phyloP scores from a whole-genome alignment of 306 rosid species.

The Ziziphus jujuba region DNA sequence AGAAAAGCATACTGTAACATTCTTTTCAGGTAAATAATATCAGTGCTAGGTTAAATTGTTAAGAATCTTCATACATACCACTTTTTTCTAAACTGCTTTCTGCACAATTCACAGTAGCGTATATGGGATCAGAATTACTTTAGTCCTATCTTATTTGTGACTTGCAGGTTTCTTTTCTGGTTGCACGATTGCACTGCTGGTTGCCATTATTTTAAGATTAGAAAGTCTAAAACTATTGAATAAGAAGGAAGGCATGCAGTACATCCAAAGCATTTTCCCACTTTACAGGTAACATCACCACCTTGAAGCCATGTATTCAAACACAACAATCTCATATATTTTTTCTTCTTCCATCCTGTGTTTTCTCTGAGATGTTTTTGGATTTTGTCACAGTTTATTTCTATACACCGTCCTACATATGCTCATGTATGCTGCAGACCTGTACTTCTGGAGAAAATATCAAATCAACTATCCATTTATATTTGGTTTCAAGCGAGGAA shows the following conservation, averaged over 20 bases:
- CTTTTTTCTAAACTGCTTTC: not conserved
- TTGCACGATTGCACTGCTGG: constrained; percentile 50
- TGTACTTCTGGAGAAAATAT: constrained; percentile 65
- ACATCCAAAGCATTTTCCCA: constrained; percentile 65
- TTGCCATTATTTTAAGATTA: constrained; percentile 46
- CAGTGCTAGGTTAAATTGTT: not conserved
- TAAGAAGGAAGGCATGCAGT: constrained; percentile 42
- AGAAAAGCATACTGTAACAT: constrained; percentile 42
- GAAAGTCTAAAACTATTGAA: constrained; percentile 36
- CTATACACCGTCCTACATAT: constrained; percentile 62
- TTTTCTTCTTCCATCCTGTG: not conserved
- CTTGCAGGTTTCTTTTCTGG: constrained; percentile 66
- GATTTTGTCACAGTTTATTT: constrained; percentile 59
- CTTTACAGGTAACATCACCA: constrained; percentile 48
- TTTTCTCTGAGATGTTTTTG: constrained; percentile 21
- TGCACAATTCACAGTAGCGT: not conserved
- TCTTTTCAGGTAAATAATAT: constrained; percentile 43
- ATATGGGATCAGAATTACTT: constrained; percentile 8
- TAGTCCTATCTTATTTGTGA: constrained; percentile 16
- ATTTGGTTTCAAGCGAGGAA: constrained; percentile 72
- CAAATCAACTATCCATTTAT: constrained; percentile 70
- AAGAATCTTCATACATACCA: not conserved
- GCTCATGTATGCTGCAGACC: constrained; percentile 67
- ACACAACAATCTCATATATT: not conserved
- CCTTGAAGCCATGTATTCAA: not conserved